phyloP scores from a whole-genome alignment of 2,329 filamentous ascomycete genomes.

The Colletotrichum zoysiae region DNA sequence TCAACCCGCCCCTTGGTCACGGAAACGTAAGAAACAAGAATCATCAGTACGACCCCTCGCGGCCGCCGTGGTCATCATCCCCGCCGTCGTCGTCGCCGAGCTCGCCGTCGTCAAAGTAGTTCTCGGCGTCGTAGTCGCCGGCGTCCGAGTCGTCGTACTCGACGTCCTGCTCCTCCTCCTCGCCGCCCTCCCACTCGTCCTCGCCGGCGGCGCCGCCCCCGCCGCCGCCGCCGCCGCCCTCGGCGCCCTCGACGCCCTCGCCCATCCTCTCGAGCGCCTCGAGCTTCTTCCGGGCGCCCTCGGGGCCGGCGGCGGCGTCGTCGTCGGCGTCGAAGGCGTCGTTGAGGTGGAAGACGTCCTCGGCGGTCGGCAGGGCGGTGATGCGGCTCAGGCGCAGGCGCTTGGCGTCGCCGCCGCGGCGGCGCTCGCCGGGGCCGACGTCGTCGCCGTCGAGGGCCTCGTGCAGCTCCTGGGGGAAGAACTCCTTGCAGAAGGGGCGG shows the following conservation, averaged over 20 bases:
- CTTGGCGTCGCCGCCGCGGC: constrained; percentile 55
- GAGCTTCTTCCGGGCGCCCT: constrained; percentile 54
- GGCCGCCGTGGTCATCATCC: constrained; percentile 61
- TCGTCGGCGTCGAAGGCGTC: constrained; percentile 46
- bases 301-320: constrained; percentile 41
- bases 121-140: constrained; percentile 72
- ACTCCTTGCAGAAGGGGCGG: constrained; percentile 63
- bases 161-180: constrained; percentile 63
- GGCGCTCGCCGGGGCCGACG: constrained; percentile 41
- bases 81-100: constrained; percentile 66
- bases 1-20: not conserved
- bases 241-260: constrained; percentile 54
- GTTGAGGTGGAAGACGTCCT: constrained; percentile 62
- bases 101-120: constrained; percentile 70
- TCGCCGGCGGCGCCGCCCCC: constrained; percentile 49
- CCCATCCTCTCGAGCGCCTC: constrained; percentile 61
- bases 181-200: constrained; percentile 60
- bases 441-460: constrained; percentile 65
- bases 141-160: constrained; percentile 69
- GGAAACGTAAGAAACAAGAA: not conserved
- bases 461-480: constrained; percentile 70
- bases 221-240: constrained; percentile 53
- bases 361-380: constrained; percentile 62
- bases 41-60: constrained; percentile 44
- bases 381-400: constrained; percentile 61